These are phyloP conservation scores for Umbelopsis isabellina DNA, from an alignment of 192 early-diverging fungal genomes.

Conservation along the genomic window DNA sequence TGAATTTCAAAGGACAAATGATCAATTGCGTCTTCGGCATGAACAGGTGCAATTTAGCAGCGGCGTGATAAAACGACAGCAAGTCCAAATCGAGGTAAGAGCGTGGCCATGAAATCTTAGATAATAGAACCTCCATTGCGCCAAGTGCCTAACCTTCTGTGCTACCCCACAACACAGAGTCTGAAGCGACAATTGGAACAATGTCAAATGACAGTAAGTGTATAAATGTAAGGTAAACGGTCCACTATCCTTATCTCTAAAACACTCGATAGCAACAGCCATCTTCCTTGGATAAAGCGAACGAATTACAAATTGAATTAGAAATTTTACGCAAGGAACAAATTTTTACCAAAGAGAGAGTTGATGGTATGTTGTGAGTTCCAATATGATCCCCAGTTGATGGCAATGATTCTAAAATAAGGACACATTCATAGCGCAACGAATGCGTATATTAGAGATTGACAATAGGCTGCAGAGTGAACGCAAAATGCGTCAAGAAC, in stretches of 20 bases:
- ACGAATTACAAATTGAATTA: slow-evolving; percentile 1
- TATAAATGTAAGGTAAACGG: background rate
- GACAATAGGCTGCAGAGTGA: slow-evolving; percentile 16
- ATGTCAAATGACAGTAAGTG: background rate
- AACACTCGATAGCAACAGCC: background rate
- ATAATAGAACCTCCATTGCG: background rate
- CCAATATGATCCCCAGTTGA: too few relatives aligned
- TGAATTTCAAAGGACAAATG: slow-evolving; percentile 3
- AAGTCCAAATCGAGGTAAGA: background rate
- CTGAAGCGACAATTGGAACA: slow-evolving; percentile 1
- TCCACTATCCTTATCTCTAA: background rate
- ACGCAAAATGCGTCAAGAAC: slow-evolving; percentile 10
- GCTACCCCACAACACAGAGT: background rate
- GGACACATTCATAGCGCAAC: background rate
- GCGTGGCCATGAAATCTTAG: too few relatives aligned
- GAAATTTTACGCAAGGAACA: background rate
- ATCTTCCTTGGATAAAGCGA: background rate
- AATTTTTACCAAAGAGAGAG: background rate
- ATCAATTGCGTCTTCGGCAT: background rate
- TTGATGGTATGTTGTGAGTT: background rate
- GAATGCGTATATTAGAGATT: slow-evolving; percentile 9
- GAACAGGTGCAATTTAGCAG: slow-evolving; percentile 15
- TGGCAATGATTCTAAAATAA: too few relatives aligned
- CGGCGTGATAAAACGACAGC: slow-evolving; percentile 4
- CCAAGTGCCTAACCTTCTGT: background rate